Base-by-base conservation (phyloP, 192 early-diverging fungal genomes). In the Coemansia javaensis region DNA sequence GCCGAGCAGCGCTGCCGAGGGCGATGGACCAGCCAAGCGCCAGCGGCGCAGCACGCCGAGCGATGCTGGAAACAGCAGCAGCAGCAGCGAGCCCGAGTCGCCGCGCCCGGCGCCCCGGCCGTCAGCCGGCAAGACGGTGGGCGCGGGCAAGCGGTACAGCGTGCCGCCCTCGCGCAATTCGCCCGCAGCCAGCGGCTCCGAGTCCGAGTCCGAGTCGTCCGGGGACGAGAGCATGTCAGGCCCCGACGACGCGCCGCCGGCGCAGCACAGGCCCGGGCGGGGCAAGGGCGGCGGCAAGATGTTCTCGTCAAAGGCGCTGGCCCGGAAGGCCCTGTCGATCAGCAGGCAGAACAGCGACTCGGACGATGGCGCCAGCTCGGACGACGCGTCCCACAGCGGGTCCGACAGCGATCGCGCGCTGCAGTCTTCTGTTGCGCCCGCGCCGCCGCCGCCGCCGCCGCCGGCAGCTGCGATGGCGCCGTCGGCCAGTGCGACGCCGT, bases 281-380 rank as follows among this genome's bases (percentile, higher is more conserved):
- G 69, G 69, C 13, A 73, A 73, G 34, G 70, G 70, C 15, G 70
- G 70, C 24, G 70, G 70, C 20, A 73, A 73, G 24, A 73, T 73
- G 70, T 73, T 73, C 16, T 66, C 70, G 33, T 73, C 70, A 2
- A 73, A 73, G 36, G 66, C 66, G 70, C 63, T 73, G 18, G 70
- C 70, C 22, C 57, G 50, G 9, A 73, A 73, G 37, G 63, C 70
- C 9, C 52, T 65, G 20, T 25, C 38, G 7, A 40, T 34, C 23
- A 63, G 56, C 40, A 42, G 61, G 22, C 56, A 52, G 10, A 54
- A 54, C 33, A 71, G 55, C 42, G 52, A 43, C 25, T 24, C 32
- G 0, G 50, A 53, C 15, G 50, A 43, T 10, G 28, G 28, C 4
- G n/a, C 27, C 40, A 41, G 30, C 8, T 47, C 50, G 2, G 39